Percentiles rank a stretch among this genome's conserved stretches.
Evolutionary conservation across 2,329 filamentous ascomycete genomes (phyloP).

Genomic region (Tolypocladium tropicale): DNA sequence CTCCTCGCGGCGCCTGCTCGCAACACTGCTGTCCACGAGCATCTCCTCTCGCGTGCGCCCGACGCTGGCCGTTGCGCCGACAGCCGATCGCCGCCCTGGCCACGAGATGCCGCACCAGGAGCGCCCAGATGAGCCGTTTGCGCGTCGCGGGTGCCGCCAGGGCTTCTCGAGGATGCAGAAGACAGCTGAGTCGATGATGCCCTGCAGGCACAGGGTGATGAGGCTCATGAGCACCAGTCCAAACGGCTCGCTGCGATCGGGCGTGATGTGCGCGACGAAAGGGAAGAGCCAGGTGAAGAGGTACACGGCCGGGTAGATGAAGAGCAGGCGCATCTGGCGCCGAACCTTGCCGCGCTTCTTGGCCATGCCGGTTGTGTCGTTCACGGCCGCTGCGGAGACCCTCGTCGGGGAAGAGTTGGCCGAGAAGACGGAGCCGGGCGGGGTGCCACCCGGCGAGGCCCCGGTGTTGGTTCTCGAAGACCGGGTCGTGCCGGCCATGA

Average conservation of each 20-base stretch:
- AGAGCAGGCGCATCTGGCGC: conserved; percentile 59
- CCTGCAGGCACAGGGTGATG: conserved; percentile 53
- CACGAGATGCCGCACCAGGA: background rate
- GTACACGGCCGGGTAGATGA: conserved; percentile 69
- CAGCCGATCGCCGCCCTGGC: background rate
- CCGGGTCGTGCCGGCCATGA: conserved; percentile 2
- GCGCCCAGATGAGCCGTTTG: background rate
- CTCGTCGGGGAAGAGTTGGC: conserved; percentile 3
- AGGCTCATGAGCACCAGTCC: conserved; percentile 43
- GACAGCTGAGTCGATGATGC: conserved; percentile 55
- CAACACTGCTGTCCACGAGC: conserved; percentile 37
- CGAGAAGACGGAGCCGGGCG: conserved; percentile 8
- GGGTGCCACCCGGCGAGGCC: conserved; percentile 10
- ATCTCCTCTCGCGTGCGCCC: conserved; percentile 43
- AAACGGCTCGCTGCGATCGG: conserved; percentile 35
- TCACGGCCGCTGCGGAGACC: conserved; percentile 8
- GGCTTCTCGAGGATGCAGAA: conserved; percentile 63
- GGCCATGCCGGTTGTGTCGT: conserved; percentile 17
- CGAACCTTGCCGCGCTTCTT: conserved; percentile 45
- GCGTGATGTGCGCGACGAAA: conserved; percentile 52
- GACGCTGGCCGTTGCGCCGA: conserved; percentile 10
- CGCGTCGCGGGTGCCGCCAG: conserved; percentile 34
- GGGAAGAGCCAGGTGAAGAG: conserved; percentile 63
- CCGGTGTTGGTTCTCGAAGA: conserved; percentile 15
- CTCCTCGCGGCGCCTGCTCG: conserved; percentile 35